phyloP scores from a whole-genome alignment of 2,329 filamentous ascomycete species.

The Metarhizium robertsii region DNA sequence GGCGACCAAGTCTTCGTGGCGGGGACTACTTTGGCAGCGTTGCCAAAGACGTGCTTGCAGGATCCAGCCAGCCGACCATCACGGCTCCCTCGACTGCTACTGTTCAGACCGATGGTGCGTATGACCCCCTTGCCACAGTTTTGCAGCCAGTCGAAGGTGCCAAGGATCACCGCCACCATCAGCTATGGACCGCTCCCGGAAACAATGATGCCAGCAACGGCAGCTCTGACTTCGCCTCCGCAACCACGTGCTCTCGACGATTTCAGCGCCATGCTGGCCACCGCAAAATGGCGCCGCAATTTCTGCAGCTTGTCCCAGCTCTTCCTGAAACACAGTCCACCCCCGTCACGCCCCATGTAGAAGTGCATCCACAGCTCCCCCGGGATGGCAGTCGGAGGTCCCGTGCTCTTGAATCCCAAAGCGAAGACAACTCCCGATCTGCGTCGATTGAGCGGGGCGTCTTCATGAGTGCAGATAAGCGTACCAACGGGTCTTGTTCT shows the following conservation, averaged over 20 bases:
- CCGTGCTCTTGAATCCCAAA: constrained; percentile 26
- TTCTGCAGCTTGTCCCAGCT: constrained; percentile 28
- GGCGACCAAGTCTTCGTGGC: constrained; percentile 44
- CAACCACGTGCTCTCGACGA: constrained; percentile 10
- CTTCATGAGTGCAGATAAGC: constrained; percentile 53
- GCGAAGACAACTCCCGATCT: constrained; percentile 43
- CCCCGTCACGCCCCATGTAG: constrained; percentile 27
- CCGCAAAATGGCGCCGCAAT: constrained; percentile 32
- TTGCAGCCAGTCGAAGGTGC: constrained; percentile 17
- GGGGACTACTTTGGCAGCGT: constrained; percentile 43
- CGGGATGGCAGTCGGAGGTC: constrained; percentile 35
- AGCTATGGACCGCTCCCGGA: background rate
- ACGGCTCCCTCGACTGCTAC: constrained; percentile 11
- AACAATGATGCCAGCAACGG: background rate
- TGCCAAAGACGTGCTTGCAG: constrained; percentile 24
- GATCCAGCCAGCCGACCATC: constrained; percentile 16
- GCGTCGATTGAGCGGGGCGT: constrained; percentile 55
- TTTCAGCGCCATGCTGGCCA: constrained; percentile 34
- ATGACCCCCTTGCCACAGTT: constrained; percentile 32
- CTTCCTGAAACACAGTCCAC: constrained; percentile 19
- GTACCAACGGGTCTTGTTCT: constrained; percentile 54
- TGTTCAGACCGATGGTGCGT: constrained; percentile 19
- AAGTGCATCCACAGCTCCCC: constrained; percentile 24
- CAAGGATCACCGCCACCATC: background rate
- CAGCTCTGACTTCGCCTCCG: constrained; percentile 13